Evolutionary conservation across 345 rosid genomes (phyloP), one percentile per base, ranked within the genome.

Genomic region (Brassica rapa): DNA sequence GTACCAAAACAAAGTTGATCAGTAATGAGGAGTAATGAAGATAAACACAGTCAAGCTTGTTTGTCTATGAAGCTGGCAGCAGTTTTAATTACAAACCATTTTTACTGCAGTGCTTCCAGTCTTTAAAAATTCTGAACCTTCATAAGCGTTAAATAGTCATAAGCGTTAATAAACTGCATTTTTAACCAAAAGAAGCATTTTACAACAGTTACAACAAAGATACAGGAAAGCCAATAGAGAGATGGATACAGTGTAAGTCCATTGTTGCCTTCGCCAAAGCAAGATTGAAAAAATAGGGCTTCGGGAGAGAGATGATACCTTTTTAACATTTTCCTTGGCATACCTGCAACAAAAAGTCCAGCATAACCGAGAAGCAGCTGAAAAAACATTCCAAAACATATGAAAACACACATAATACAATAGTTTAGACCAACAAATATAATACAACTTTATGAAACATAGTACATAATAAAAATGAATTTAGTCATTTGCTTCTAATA

Each of bases 81-180:
- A 60, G 37, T 39, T 66, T 39, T 16, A 6, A 8, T 19, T 35
- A 72, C 78, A 66, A 30, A 93, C 98, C 97, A 80, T 91, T 84
- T 93, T 90, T 1, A 80, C 78, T 14, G 94, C 93, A 55, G 30
- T 77, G 84, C 83, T 90, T 76, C 97, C 97, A 0, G 98, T 95
- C 80, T 85, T 90, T 12, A 96, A 94, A 87, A 87, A 93, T 82
- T 90, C 93, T 5, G 79, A 80, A 72, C 86, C 99, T 77, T 95
- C 94, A 67, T 84, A 95, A 59, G 88, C 85, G 55, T 88, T 87
- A 66, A 93, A 93, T 37, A 37, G 41, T 37, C 41, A 37, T 37
- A 37, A 37, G 41, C 41, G 41, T 37, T 37, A 37, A 37, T 43
- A 91, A 62, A 76, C 99, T 95, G 91, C 77, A 75, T 69, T 25